Percentiles rank a stretch among this genome's conserved stretches.
These are phyloP conservation scores for Candida adriatica DNA, from an alignment of 805 yeast species.

Conservation along the genomic window DNA sequence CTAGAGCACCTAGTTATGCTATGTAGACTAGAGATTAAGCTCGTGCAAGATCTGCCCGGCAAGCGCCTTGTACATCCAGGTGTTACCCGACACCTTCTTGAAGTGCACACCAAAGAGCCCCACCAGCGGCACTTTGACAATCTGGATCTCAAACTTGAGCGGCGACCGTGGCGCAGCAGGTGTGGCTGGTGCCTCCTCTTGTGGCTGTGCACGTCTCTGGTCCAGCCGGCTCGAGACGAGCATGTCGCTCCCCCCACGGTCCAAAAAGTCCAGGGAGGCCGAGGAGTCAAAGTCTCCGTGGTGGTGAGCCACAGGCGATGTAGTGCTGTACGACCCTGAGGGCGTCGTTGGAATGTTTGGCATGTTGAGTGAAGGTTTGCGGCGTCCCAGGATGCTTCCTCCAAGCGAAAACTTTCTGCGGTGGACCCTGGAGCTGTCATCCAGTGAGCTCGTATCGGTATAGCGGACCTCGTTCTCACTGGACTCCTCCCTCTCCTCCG, in stretches of 20 bases:
- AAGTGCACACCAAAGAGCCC: constrained; percentile 92
- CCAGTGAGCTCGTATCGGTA: constrained; percentile 10
- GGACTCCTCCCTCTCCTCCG: constrained; percentile 14
- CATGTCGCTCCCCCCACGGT: constrained; percentile 41
- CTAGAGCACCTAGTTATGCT: too few species aligned
- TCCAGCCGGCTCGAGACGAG: constrained; percentile 52
- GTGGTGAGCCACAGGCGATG: constrained; percentile 24
- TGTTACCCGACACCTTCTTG: constrained; percentile 87
- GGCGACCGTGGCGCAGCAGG: constrained; percentile 41
- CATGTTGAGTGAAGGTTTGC: constrained; percentile 36
- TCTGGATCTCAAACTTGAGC: constrained; percentile 81
- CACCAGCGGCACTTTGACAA: constrained; percentile 86
- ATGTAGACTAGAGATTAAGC: constrained; percentile 18
- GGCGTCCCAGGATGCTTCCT: constrained; percentile 43
- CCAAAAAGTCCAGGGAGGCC: constrained; percentile 57
- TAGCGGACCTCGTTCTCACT: constrained; percentile 9
- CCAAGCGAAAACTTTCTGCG: constrained; percentile 62
- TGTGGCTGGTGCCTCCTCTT: constrained; percentile 18
- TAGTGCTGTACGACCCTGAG: constrained; percentile 18
- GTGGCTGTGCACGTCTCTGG: constrained; percentile 28
- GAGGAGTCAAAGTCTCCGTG: constrained; percentile 34
- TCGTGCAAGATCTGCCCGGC: constrained; percentile 69
- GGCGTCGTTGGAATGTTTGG: constrained; percentile 53
- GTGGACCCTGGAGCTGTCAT: constrained; percentile 33
- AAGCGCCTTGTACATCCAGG: constrained; percentile 89